Percentiles rank a stretch among this genome's conserved stretches.
Evolutionary conservation across 2,329 filamentous ascomycete genomes (phyloP).

Genomic region (Stromatinia cepivora): DNA sequence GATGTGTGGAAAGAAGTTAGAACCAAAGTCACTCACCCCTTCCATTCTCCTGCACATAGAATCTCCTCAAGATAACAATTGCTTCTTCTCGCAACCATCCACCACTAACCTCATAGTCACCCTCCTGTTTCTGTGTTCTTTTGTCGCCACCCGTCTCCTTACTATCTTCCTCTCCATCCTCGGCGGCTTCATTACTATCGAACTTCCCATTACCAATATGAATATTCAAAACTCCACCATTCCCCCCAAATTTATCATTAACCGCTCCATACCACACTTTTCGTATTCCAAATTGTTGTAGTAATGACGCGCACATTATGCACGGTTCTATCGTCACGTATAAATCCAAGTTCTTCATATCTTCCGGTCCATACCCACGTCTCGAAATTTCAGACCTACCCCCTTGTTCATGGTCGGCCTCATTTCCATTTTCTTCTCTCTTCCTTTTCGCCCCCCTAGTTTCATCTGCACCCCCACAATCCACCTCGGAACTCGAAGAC

Average conservation of each 20-base stretch:
- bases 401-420: not conserved
- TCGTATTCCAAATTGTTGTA: slow-evolving; percentile 83
- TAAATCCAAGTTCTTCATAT: slow-evolving; percentile 71
- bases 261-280: slow-evolving; percentile 93
- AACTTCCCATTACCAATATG: slow-evolving; percentile 49
- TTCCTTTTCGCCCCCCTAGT: slow-evolving; percentile 30
- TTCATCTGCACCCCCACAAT: not conserved
- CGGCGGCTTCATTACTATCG: slow-evolving; percentile 13
- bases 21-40: slow-evolving; percentile 61
- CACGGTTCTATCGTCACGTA: slow-evolving; percentile 99
- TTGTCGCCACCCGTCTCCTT: slow-evolving; percentile 34
- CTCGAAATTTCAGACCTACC: slow-evolving; percentile 38
- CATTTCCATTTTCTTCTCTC: not conserved
- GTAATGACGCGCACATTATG: slow-evolving; percentile 94
- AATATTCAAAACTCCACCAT: slow-evolving; percentile 87
- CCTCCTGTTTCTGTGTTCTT: slow-evolving; percentile 60
- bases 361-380: slow-evolving; percentile 55
- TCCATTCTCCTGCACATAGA: slow-evolving; percentile 97
- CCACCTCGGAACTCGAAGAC: slow-evolving; percentile 47
- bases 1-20: not conserved
- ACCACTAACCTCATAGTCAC: slow-evolving; percentile 77
- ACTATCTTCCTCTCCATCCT: slow-evolving; percentile 68
- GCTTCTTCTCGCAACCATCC: slow-evolving; percentile 83
- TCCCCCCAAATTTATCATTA: slow-evolving; percentile 97
- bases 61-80: slow-evolving; percentile 85